Base-by-base conservation (phyloP, 768 basidiomycete species). In the Botryobasidium botryosum region DNA sequence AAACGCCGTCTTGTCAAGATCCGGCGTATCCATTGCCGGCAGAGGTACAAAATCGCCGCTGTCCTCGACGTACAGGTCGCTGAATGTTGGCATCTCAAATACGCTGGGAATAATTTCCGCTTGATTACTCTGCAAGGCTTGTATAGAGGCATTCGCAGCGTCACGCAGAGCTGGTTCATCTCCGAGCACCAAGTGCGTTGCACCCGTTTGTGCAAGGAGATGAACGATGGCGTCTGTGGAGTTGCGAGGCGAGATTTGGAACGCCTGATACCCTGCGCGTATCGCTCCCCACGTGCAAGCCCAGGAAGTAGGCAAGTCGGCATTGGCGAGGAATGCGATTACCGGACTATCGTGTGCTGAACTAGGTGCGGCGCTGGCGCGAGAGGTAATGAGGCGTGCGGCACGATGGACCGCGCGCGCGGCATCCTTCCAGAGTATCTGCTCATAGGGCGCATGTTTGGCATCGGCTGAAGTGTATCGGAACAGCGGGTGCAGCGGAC, bases 191-290 rank as follows among this genome's bases (percentile, higher is more conserved):
- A 61, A 18, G n/a, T 59, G 56, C 1, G 43, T 51, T 2, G 51
- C 50, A 2, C 49, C 47, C 6, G 51, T 58, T 36, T 49, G 45
- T n/a, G 36, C 35, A 8, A 66, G 49, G 3, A 68, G 54, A 51
- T 66, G 62, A 1, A 55, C 57, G 6, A 68, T 51, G 1, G 62
- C 64, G n/a, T 49, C 50, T 25, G 52, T 54, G 7, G 65, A 62
- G 49, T 63, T 63, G 4, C 61, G 53, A 2, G 54, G 50, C 3
- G 62, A 61, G 35, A 64, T 53, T 1, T 62, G 62, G 50, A 66
- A 66, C 0, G 56, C 45, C 17, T 37, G 35, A 43, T 50, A 51
- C 17, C 54, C 54, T 7, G 52, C 46, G 35, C 49, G 48, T 10
- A 54, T 43, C 28, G 48, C 39, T 24, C 44, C n/a, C n/a, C n/a